Evolutionary conservation across 1,139 yeast species (phyloP).

Genomic region (Hanseniaspora uvarum): DNA sequence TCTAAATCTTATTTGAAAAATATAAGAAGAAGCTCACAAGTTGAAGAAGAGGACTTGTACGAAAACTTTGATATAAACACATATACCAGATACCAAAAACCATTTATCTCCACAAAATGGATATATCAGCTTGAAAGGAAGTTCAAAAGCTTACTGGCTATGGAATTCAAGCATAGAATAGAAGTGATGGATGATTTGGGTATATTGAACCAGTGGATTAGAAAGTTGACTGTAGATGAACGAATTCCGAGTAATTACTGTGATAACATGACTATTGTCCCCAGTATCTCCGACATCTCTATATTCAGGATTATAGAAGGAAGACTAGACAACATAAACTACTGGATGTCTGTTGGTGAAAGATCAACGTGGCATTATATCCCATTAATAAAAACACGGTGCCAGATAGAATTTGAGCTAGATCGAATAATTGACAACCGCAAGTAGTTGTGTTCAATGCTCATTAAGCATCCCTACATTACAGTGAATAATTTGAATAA

Average conservation of each 20-base stretch:
- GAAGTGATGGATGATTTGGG: conserved; percentile 74
- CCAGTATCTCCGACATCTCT: conserved; percentile 68
- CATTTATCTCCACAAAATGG: conserved; percentile 36
- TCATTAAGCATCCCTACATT: too few species aligned
- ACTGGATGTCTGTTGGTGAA: conserved; percentile 88
- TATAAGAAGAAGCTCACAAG: neutral
- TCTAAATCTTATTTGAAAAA: conserved; percentile 20
- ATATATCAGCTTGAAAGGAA: conserved; percentile 35
- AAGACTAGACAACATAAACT: conserved; percentile 63
- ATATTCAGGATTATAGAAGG: conserved; percentile 48
- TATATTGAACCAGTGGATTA: conserved; percentile 56
- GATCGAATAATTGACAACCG: conserved; percentile 43
- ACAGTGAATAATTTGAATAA: too few species aligned
- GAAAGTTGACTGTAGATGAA: conserved; percentile 77
- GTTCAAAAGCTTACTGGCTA: conserved; percentile 35
- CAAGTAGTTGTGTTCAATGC: neutral
- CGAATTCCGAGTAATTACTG: conserved; percentile 59
- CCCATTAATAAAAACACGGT: conserved; percentile 76
- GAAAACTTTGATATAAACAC: conserved; percentile 8
- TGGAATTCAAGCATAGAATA: conserved; percentile 77
- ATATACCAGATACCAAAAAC: conserved; percentile 10
- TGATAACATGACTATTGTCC: conserved; percentile 80
- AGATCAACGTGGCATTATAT: conserved; percentile 87
- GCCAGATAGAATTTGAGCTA: conserved; percentile 79
- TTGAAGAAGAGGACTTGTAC: conserved; percentile 6